Percentiles rank a stretch among this genome's conserved stretches.
Evolutionary conservation across 352 stramenopile genomes (phyloP).

Genomic region (Pythium apleroticum): DNA sequence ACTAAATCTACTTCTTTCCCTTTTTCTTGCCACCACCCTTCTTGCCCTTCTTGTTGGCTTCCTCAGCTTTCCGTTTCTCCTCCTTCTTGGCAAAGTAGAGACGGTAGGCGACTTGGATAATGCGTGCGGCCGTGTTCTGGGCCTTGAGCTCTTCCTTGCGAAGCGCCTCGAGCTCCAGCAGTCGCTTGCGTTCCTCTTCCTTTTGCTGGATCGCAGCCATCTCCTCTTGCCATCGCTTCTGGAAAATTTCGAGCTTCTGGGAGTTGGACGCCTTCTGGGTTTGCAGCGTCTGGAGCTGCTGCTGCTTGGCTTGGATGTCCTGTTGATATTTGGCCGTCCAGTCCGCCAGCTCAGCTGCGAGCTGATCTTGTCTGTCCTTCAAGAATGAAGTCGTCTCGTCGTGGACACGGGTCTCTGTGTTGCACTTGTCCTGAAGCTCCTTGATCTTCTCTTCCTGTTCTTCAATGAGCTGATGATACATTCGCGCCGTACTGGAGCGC

Average conservation of each 20-base stretch:
- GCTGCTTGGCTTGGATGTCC: constrained; percentile 72
- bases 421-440: constrained; percentile 57
- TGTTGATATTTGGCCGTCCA: constrained; percentile 84
- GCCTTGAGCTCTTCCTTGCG: constrained; percentile 68
- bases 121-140: constrained; percentile 61
- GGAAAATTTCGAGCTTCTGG: constrained; percentile 60
- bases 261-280: constrained; percentile 56
- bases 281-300: constrained; percentile 57
- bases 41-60: constrained; percentile 65
- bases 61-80: constrained; percentile 59
- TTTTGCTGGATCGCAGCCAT: constrained; percentile 72
- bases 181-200: constrained; percentile 64
- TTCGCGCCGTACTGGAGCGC: constrained; percentile 66
- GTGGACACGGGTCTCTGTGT: constrained; percentile 69
- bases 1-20: constrained; percentile 21
- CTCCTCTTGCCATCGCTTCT: constrained; percentile 73
- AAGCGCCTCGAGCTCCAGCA: constrained; percentile 63
- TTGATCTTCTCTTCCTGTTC: constrained; percentile 74
- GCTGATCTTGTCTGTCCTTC: constrained; percentile 71
- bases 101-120: constrained; percentile 68
- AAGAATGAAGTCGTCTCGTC: constrained; percentile 79
- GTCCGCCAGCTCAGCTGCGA: constrained; percentile 58
- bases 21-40: constrained; percentile 46
- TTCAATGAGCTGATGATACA: constrained; percentile 82
- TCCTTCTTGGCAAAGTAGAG: constrained; percentile 45